phyloP scores from a whole-genome alignment of 805 yeast species.

The Maudiozyma saulgeensis region DNA sequence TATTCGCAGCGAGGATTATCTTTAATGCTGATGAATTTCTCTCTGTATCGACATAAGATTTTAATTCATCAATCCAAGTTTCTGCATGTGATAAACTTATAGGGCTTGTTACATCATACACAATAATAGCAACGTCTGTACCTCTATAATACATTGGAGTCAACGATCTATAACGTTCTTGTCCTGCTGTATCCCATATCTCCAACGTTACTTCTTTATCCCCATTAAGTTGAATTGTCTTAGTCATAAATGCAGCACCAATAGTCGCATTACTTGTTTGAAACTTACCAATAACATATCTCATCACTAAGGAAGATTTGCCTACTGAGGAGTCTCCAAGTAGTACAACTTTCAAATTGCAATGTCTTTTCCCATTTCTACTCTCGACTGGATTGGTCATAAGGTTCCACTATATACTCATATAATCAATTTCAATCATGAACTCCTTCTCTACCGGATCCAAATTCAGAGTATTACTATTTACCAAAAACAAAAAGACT shows the following conservation, averaged over 20 bases:
- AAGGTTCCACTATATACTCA: no score
- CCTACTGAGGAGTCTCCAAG: conserved; percentile 65
- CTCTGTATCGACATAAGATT: conserved; percentile 24
- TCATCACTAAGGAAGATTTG: conserved; percentile 54
- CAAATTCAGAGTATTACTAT: no score
- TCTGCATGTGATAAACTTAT: conserved; percentile 59
- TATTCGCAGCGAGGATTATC: conserved; percentile 71
- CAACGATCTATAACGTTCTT: conserved; percentile 65
- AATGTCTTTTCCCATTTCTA: not conserved
- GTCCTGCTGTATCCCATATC: conserved; percentile 86
- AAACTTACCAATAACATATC: conserved; percentile 66
- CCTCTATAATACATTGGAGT: conserved; percentile 81
- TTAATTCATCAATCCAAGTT: conserved; percentile 68
- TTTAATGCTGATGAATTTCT: conserved; percentile 50
- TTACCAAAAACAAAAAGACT: no score
- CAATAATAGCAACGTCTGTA: conserved; percentile 72
- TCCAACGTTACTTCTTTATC: conserved; percentile 51
- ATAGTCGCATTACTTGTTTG: conserved; percentile 74
- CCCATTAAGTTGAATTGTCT: conserved; percentile 47
- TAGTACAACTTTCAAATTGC: conserved; percentile 41
- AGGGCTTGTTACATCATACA: conserved; percentile 62
- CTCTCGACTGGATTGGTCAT: no score
- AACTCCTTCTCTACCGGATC: no score
- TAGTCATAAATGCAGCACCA: conserved; percentile 78
- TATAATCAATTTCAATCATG: no score